Evolutionary conservation across 257 asterid genomes (phyloP).

Genomic region (Solanum verrucosum): DNA sequence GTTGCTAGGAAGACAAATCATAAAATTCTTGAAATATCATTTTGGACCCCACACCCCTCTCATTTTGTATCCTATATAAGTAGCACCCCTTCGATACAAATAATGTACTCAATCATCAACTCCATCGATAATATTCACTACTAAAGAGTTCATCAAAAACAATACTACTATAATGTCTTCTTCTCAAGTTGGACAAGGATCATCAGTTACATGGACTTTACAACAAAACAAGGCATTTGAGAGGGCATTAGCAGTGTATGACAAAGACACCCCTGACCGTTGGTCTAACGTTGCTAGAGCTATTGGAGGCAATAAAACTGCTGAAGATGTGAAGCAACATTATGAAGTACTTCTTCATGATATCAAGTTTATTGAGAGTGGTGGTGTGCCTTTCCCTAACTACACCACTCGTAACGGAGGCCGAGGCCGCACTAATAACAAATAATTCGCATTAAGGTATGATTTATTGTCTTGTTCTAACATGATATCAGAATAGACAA

Average conservation of each 20-base stretch:
- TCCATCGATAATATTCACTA: neutral
- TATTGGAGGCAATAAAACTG: conserved; percentile 51
- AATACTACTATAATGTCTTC: neutral
- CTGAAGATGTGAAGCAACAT: conserved; percentile 61
- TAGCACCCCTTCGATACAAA: neutral
- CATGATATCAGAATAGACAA: neutral
- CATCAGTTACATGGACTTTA: conserved; percentile 36
- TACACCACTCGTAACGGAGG: conserved; percentile 14
- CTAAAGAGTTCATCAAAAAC: neutral
- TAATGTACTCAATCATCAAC: conserved; percentile 4
- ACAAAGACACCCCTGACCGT: conserved; percentile 66
- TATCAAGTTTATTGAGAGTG: conserved; percentile 47
- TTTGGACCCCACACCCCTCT: conserved; percentile 10
- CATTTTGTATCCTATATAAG: conserved; percentile 15
- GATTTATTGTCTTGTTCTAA: neutral
- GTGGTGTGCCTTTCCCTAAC: conserved; percentile 53
- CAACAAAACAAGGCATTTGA: conserved; percentile 79
- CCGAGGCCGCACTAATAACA: neutral
- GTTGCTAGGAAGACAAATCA: conserved; percentile 15
- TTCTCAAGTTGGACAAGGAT: neutral
- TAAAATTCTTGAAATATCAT: conserved; percentile 10
- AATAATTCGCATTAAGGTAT: neutral
- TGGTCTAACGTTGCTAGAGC: conserved; percentile 78
- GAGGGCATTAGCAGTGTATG: conserved; percentile 61
- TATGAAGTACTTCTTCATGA: conserved; percentile 56